Evolutionary conservation across 257 asterid genomes (phyloP).

Genomic region (Voacanga thouarsii): DNA sequence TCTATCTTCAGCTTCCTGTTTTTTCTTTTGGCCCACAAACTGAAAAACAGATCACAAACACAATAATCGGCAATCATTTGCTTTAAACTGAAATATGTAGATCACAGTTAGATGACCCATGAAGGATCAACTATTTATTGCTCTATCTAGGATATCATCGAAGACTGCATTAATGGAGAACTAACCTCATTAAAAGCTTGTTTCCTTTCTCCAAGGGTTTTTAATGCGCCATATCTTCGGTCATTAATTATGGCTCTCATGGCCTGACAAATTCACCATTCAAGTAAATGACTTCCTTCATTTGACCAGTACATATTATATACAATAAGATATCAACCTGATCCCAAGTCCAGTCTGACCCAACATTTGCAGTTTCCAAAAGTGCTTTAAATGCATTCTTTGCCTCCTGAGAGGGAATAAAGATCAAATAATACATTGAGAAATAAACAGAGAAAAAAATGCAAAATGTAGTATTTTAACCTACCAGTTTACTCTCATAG

Average conservation of each 20-base stretch:
- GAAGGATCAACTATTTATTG: conserved; percentile 3
- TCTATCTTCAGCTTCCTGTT: conserved; percentile 83
- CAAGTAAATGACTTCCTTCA: conserved; percentile 19
- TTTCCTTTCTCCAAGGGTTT: conserved; percentile 81
- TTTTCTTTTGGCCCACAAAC: conserved; percentile 79
- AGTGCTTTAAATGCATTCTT: conserved; percentile 77
- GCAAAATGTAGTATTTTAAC: not conserved
- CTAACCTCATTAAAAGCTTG: conserved; percentile 89
- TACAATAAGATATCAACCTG: conserved; percentile 49
- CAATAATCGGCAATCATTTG: conserved; percentile 8
- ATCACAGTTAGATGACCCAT: conserved; percentile 9
- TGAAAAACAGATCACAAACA: conserved; percentile 34
- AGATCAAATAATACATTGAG: conserved; percentile 8
- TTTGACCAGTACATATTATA: conserved; percentile 12
- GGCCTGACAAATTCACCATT: conserved; percentile 47
- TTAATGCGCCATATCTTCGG: conserved; percentile 78
- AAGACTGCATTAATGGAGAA: conserved; percentile 15
- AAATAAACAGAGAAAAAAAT: conserved; percentile 7
- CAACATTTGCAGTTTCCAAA: conserved; percentile 70
- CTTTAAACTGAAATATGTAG: conserved; percentile 20
- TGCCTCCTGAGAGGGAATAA: conserved; percentile 58
- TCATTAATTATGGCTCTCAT: conserved; percentile 88
- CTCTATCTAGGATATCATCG: conserved; percentile 10
- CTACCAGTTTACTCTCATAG: conserved; percentile 85
- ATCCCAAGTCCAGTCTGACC: conserved; percentile 94